Conservation (phyloP, 2,329 filamentous ascomycete genomes). For the Chaetoscypha palmicola region DNA sequence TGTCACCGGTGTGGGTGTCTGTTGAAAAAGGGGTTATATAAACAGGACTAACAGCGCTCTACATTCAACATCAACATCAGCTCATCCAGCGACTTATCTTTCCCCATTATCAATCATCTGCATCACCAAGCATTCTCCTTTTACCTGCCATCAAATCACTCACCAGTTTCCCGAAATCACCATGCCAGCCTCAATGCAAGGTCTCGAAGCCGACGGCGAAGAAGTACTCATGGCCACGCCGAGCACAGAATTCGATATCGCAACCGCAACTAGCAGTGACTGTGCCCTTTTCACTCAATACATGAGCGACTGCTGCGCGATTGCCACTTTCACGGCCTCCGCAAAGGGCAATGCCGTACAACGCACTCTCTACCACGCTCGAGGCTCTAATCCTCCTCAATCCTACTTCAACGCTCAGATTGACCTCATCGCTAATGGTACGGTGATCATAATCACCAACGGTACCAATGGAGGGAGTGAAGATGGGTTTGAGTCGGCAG, state of each 20-base stretch:
- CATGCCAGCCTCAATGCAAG: background rate
- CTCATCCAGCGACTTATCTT: too few relatives aligned
- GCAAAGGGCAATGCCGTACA: background rate
- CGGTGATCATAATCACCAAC: background rate
- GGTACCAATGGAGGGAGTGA: background rate
- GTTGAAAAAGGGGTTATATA: too few relatives aligned
- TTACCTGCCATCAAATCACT: too few relatives aligned
- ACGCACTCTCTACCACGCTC: background rate
- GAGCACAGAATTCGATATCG: background rate
- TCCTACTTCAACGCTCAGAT: background rate
- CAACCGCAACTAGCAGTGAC: background rate
- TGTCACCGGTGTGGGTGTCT: too few relatives aligned
- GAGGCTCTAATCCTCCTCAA: background rate
- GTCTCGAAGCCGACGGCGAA: background rate
- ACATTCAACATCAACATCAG: too few relatives aligned
- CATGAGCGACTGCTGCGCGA: background rate
- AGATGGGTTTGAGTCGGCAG: background rate
- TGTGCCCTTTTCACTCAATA: background rate
- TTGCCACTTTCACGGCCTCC: background rate
- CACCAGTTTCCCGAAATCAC: too few relatives aligned
- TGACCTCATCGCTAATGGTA: background rate
- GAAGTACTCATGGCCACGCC: background rate
- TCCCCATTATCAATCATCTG: too few relatives aligned
- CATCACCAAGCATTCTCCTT: too few relatives aligned
- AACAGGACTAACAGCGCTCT: too few relatives aligned